Evolutionary conservation across 2,329 filamentous ascomycete species (phyloP), one percentile per base, ranked within the genome.

Genomic region (Phaeosphaeria sp.): DNA sequence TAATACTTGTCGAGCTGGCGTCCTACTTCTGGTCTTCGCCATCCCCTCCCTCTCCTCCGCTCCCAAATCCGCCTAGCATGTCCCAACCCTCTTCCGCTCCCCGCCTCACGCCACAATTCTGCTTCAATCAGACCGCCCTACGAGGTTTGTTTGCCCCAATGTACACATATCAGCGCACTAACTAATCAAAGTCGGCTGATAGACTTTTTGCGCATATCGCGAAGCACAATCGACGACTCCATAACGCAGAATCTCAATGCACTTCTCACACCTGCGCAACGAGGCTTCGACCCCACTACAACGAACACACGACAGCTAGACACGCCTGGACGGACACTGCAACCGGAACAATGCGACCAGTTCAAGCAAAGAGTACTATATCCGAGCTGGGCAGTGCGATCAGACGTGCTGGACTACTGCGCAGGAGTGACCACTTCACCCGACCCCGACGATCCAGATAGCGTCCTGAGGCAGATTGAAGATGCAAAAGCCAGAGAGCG

Each of bases 211-310:
- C 91, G 93, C 40, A 78, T 95, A 64, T 97, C 94, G 9, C 88
- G 95, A 63, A 84, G 87, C 51, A 87, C 91, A 48, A 89, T 97
- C 71, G 95, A 99, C 79, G 95, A 99, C 78, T 92, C 91, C 45
- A 98, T 99, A 72, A 88, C 88, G 0, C 93, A 97, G 73, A 94
- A 96, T 71, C 87, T 99, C 60, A 98, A 98, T 81, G 92, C 92
- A 1, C 85, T 98, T 39, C 81, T 92, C 45, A 93, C 90, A 0
- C 94, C 94, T 0, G 84, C 91, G 13, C 81, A 83, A 45, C 78
- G 79, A 40, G 87, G 88, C 17, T 98, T 97, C 78, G 90, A 97
- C 73, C 91, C 94, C 1, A 80, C 84, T 0, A 93, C 91, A 1
- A 96, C 92, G 1, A 86, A 88, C 0, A 80, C 84, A 15, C 86